Evolutionary conservation across 257 asterid species (phyloP), one percentile per base, ranked within the genome.

Genomic region (Parsonsia alboflavescens): DNA sequence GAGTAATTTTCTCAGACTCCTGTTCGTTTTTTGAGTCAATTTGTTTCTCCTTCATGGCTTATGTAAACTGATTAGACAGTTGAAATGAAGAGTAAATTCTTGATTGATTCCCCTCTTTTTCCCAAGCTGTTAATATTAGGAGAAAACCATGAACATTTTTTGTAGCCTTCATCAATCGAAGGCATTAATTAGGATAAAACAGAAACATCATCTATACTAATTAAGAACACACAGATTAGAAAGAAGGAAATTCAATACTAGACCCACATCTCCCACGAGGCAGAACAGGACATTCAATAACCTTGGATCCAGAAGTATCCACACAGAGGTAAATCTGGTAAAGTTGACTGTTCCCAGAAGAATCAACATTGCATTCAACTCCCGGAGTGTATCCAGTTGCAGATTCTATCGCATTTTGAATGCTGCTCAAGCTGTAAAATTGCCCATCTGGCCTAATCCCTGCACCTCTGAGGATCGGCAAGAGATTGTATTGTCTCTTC

Each of bases 251-350:
- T 17, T 74, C 75, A 12, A 79, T 63, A 3, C 26, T 59, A 13
- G 79, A 48, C 24, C 75, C 78, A 67, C 82, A 79, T 1, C 30
- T 74, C 42, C 82, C 67, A 4, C 36, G 16, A 24, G 75, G 76
- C 11, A 66, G 8, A 26, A 70, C 57, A 0, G 82, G 82, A n/a
- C 82, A 79, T 44, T 68, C 45, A 12, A 79, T 74, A n/a, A 79
- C 9, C 17, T 61, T 42, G 3, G 75, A 30, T 8, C 68, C 82
- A 28, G 74, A 58, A 0, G 73, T 59, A 10, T 79, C 76, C 33
- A 79, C 79, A 42, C 82, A 79, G 1, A 79, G 22, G 24, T 79
- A 74, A 22, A 79, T 53, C 59, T 79, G 82, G 61, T 79, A 79
- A 15, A 79, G 78, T 22, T 79, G 82, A 42, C 68, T 67, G 26